Evolutionary conservation across 257 asterid genomes (phyloP).

Genomic region (Nicotiana tabacum): DNA sequence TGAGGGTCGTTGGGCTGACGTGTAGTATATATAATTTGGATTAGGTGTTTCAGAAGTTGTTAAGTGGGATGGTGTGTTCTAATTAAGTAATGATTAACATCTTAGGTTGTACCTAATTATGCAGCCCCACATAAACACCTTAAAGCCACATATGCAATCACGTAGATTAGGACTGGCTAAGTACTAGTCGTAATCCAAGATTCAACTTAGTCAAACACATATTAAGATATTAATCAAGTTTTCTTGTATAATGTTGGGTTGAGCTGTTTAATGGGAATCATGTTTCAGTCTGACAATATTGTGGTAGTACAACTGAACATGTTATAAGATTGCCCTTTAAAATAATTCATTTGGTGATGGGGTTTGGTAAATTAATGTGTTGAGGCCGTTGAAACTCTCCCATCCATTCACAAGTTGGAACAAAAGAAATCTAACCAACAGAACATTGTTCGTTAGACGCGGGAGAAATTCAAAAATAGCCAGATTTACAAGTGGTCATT

Average conservation of each 20-base stretch:
- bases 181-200: not conserved
- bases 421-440: not conserved
- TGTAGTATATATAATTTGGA: not conserved
- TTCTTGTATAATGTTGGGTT: not conserved
- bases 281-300: not conserved
- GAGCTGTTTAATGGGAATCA: slow-evolving; percentile 1
- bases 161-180: not conserved
- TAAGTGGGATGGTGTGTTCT: not conserved
- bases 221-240: slow-evolving; percentile 4
- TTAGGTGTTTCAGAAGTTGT: not conserved
- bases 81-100: slow-evolving; percentile 1
- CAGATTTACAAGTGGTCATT: no score
- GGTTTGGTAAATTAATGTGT: not conserved
- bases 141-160: not conserved
- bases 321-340: not conserved
- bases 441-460: not conserved
- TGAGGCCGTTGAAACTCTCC: not conserved
- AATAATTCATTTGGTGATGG: not conserved
- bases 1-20: not conserved
- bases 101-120: not conserved
- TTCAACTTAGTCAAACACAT: not conserved
- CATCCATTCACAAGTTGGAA: not conserved
- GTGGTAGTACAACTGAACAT: not conserved
- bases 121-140: not conserved
- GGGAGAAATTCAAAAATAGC: no score